Evolutionary conservation across 2,329 filamentous ascomycete species (phyloP).

Genomic region (Penicillium sp.): DNA sequence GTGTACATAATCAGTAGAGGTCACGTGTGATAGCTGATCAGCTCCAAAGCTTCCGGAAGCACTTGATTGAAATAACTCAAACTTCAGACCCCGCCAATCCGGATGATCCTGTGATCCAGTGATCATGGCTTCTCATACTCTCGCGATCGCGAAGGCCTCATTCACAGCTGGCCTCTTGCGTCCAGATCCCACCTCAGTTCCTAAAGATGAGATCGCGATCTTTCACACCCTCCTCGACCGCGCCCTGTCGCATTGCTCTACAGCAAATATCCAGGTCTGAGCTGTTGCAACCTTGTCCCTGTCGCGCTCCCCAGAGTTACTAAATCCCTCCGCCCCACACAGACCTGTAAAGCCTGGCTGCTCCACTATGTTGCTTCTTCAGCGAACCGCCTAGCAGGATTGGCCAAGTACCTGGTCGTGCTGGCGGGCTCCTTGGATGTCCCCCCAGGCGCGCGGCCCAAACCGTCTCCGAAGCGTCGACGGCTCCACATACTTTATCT

Average conservation of each 20-base stretch:
- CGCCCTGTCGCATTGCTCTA: constrained; percentile 70
- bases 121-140: constrained; percentile 65
- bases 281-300: constrained; percentile 30
- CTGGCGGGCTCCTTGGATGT: constrained; percentile 61
- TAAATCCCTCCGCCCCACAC: constrained; percentile 32
- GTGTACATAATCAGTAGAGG: neutral
- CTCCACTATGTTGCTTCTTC: constrained; percentile 70
- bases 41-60: neutral
- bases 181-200: constrained; percentile 68
- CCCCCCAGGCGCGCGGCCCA: constrained; percentile 28
- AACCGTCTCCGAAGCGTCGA: constrained; percentile 63
- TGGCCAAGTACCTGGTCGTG: constrained; percentile 75
- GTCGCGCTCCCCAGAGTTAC: constrained; percentile 28
- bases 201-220: constrained; percentile 67
- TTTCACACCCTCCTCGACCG: constrained; percentile 68
- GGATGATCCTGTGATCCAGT: neutral
- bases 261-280: constrained; percentile 86
- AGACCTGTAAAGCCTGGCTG: constrained; percentile 90
- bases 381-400: constrained; percentile 61
- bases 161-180: constrained; percentile 72
- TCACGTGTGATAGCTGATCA: constrained; percentile 2
- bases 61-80: neutral
- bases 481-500: constrained; percentile 76
- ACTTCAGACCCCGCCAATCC: neutral
- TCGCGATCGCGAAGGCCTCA: constrained; percentile 78